Conservation (phyloP, 2,329 filamentous ascomycete species). For the Hymenoscyphus infarciens region DNA sequence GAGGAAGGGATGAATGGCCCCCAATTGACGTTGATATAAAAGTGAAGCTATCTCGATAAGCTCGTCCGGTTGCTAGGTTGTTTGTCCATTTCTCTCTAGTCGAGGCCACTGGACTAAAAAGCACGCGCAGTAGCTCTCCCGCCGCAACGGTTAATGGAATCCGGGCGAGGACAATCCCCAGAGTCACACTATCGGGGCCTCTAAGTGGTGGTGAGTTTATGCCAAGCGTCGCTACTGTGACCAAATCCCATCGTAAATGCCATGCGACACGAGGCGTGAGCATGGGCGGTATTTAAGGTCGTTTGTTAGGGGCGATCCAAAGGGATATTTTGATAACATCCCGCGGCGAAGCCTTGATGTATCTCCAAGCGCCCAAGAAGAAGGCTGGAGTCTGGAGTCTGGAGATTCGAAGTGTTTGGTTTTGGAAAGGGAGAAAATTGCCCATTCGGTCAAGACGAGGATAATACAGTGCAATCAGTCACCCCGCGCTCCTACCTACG, state of each 20-base stretch:
- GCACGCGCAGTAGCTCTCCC: conserved; percentile 24
- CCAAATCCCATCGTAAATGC: conserved; percentile 13
- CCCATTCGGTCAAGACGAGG: neutral
- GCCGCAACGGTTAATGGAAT: conserved; percentile 22
- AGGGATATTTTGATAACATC: neutral
- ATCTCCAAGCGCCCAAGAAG: no score
- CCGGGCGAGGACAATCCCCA: conserved; percentile 12
- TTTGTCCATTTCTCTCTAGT: conserved; percentile 2
- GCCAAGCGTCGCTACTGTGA: conserved; percentile 17
- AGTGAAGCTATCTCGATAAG: conserved; percentile 9
- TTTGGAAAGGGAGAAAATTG: no score
- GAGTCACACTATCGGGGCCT: conserved; percentile 1
- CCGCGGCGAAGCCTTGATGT: no score
- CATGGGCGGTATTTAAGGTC: conserved; percentile 7
- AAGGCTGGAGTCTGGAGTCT: no score
- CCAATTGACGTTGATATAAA: conserved; percentile 15
- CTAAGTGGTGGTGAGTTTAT: conserved; percentile 17
- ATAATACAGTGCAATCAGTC: neutral
- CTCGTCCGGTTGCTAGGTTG: neutral
- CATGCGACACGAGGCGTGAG: conserved; percentile 10
- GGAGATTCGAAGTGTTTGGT: no score
- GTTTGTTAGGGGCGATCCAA: conserved; percentile 13
- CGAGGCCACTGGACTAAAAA: conserved; percentile 15
- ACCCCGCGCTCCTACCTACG: neutral
- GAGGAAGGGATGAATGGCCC: neutral